A percentile compares a stretch with the other conserved stretches of the same genome.
These are phyloP conservation scores for Nicotiana undulata DNA, from an alignment of 257 asterid species.

Conservation along the genomic window DNA sequence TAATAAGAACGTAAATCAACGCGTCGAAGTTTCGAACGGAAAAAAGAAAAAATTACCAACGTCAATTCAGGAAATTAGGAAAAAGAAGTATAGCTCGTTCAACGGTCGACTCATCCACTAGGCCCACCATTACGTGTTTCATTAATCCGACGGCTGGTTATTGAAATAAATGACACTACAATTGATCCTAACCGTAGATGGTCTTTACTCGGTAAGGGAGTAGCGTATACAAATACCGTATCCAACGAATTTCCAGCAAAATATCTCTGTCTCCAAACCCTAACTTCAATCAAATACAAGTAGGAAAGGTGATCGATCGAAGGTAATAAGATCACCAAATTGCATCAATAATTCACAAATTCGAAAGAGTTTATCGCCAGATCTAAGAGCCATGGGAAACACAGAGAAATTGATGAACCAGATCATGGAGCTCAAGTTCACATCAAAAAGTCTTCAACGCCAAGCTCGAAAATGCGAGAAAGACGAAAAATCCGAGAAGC, in stretches of 20 bases:
- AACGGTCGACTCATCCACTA: background rate
- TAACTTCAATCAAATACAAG: background rate
- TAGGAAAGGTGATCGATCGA: background rate
- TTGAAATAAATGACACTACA: background rate
- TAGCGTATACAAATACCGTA: background rate
- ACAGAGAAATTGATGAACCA: slow-evolving; percentile 83
- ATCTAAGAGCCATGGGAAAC: slow-evolving; percentile 53
- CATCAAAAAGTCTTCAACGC: slow-evolving; percentile 80
- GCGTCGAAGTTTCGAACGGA: too few species aligned
- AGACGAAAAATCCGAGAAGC: slow-evolving; percentile 85
- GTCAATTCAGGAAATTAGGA: too few species aligned
- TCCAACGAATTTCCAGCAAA: background rate
- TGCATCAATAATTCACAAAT: background rate
- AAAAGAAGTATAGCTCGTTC: background rate
- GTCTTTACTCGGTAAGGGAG: background rate
- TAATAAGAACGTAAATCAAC: too few species aligned
- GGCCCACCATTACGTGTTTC: background rate
- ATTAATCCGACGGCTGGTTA: background rate
- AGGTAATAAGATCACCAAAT: background rate
- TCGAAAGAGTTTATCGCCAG: background rate
- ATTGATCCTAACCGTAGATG: background rate
- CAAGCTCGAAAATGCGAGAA: slow-evolving; percentile 90
- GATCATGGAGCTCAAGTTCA: slow-evolving; percentile 92
- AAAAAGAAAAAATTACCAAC: too few species aligned
- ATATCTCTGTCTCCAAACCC: background rate